Evolutionary conservation across 1,284 basidiomycete genomes (phyloP), one percentile per base, ranked within the genome.

Genomic region (Melampsora occidentalis): DNA sequence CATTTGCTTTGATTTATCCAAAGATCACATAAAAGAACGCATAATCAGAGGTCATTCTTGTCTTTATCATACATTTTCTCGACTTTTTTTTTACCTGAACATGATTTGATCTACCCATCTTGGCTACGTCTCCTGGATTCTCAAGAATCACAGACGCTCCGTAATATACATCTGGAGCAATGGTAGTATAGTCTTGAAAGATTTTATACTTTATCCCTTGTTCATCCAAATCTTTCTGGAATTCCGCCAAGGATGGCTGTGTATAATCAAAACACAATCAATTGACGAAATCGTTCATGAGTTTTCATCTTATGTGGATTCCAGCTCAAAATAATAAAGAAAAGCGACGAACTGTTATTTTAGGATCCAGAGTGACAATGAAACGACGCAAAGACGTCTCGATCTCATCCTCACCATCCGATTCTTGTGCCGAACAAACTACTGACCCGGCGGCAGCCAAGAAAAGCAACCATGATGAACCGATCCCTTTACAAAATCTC

Each of bases 141-240:
- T 68, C 65, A 46, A 75, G 48, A 39, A 49, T 61, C 22, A 75
- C 28, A 18, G 72, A 75, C 22, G 66, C 72, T 16, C 72, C 72
- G 28, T 68, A 75, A 75, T 67, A 75, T 7, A 75, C 72, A 35
- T 75, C 72, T 4, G 72, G 72, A 31, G 35, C 72, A 22, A 75
- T 20, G 14, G 65, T 68, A 18, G 72, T 75, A 48, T 61, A 75
- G n/a, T 75, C 72, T 49, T 48, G 39, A 7, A 75, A 39, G n/a
- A 75, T 61, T 51, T 46, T 61, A 46, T 75, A 62, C 33, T 64
- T 39, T 42, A 75, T 75, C 33, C 67, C 66, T n/a, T 67, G 28
- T 12, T 48, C 35, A 16, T 20, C 46, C 31, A 75, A 53, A 33
- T 75, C 65, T n/a, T 31, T 53, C 25, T 75, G 49, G 28, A 75